phyloP scores from a whole-genome alignment of 805 yeast genomes.

The Candida schatavii region DNA sequence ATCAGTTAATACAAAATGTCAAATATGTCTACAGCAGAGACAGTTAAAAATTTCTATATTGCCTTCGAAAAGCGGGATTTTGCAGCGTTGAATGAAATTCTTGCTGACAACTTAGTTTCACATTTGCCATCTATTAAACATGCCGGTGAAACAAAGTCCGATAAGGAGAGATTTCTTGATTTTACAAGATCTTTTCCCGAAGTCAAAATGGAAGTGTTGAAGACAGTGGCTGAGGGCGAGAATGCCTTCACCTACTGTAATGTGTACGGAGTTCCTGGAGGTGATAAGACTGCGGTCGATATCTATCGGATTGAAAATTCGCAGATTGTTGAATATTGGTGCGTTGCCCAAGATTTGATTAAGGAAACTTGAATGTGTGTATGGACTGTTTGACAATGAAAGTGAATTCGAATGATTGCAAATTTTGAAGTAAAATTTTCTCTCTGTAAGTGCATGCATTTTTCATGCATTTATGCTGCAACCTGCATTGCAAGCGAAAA shows the following conservation, averaged over 20 bases:
- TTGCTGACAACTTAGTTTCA: neutral
- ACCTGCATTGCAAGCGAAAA: too few species aligned
- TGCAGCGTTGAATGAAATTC: neutral
- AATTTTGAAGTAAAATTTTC: too few species aligned
- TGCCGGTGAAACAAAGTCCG: neutral
- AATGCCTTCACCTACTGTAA: neutral
- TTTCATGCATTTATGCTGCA: too few species aligned
- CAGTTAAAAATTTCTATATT: neutral
- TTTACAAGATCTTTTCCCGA: neutral
- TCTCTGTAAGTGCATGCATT: too few species aligned
- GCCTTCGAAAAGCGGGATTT: neutral
- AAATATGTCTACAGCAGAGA: neutral
- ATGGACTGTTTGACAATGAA: too few species aligned
- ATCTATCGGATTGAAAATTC: neutral
- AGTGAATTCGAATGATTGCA: too few species aligned
- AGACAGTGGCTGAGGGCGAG: neutral
- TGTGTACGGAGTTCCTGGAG: neutral
- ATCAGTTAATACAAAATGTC: too few species aligned
- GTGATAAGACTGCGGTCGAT: neutral
- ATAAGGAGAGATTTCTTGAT: neutral
- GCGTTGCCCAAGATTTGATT: neutral
- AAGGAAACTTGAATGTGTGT: too few species aligned
- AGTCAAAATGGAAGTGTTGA: neutral
- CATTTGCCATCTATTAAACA: neutral
- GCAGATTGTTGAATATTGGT: slow-evolving; percentile 1